phyloP scores from a whole-genome alignment of 163 green algal species.

The Scenedesmus sp. region DNA sequence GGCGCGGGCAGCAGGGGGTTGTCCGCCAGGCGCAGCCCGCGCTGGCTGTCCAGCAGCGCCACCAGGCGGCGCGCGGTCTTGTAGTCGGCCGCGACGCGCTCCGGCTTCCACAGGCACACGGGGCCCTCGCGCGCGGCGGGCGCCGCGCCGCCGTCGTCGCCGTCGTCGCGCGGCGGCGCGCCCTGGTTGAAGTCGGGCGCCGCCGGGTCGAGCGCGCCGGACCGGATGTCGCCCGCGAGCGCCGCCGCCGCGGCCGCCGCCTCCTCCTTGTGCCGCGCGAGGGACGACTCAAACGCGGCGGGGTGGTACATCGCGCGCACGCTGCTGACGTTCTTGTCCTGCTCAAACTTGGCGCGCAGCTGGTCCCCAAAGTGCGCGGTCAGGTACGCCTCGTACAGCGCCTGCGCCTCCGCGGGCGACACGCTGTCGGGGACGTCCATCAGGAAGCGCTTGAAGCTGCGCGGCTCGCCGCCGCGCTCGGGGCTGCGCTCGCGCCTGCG shows the following conservation, averaged over 20 bases:
- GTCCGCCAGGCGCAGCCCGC: slow-evolving; percentile 66
- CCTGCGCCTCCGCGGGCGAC: slow-evolving; percentile 28
- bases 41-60: slow-evolving; percentile 84
- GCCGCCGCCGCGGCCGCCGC: slow-evolving; percentile 57
- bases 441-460: slow-evolving; percentile 33
- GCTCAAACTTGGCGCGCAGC: slow-evolving; percentile 38
- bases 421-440: slow-evolving; percentile 18
- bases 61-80: slow-evolving; percentile 58
- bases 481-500: neutral
- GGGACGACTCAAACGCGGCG: slow-evolving; percentile 57
- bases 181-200: slow-evolving; percentile 57
- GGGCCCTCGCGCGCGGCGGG: slow-evolving; percentile 29
- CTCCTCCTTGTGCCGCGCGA: slow-evolving; percentile 65
- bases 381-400: slow-evolving; percentile 36
- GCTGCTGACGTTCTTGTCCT: slow-evolving; percentile 41
- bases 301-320: slow-evolving; percentile 73
- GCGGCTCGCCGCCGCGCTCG: neutral
- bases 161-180: neutral
- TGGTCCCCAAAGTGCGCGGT: slow-evolving; percentile 37
- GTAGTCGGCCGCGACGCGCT: slow-evolving; percentile 55
- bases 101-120: slow-evolving; percentile 47
- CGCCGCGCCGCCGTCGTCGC: neutral
- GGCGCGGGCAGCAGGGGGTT: slow-evolving; percentile 72
- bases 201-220: slow-evolving; percentile 44
- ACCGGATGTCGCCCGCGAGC: slow-evolving; percentile 47